Base-by-base conservation (phyloP, 2,329 filamentous ascomycete species). In the Verticillium isaacii region DNA sequence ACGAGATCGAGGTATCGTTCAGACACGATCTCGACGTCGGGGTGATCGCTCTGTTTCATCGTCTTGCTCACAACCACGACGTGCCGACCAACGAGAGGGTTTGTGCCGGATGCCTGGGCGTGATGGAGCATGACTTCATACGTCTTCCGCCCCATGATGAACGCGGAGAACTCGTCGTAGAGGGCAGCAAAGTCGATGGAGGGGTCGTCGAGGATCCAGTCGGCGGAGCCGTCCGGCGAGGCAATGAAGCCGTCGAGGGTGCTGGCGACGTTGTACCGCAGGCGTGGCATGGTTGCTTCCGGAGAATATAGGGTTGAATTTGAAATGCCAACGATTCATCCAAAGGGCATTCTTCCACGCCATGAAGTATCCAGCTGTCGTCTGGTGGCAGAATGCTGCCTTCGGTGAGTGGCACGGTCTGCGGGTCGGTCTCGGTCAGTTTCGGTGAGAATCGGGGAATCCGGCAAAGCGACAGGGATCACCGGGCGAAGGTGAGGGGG, bases 231-330 rank as follows among this genome's bases (percentile, higher is more conserved):
- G n/a, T 74, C 68, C 0, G 57, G 63, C 0, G 72, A 70, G 39
- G 72, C 72, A 34, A 77, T 75, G 63, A 67, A 75, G 56, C 74
- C 74, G 60, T 77, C 73, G 2, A 76, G 68, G 12, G 71, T 73
- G 2, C 67, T 68, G 23, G 74, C 74, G 2, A 71, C 66, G 62
- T 74, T 73, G 62, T 77, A 77, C 2, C 71, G 69, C 17, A 74
- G 56, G 4, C 61, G 65, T 2, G 57, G 39, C 57, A 59, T 59
- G 36, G n/a, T 14, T 45, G 34, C 9, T 11, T 36, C 9, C 34
- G 14, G 2, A 36, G 8, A 9, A 36, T 3, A 14, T 14, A 14
- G 34, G 3, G 34, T 11, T 11, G 34, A 36, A 36, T 9, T 36
- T 2, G 4, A 19, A 5, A 8, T 19, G 4, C 29, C 11, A 11